Evolutionary conservation across 192 early-diverging fungal genomes (phyloP).

Genomic region (Kappamyces sp.): DNA sequence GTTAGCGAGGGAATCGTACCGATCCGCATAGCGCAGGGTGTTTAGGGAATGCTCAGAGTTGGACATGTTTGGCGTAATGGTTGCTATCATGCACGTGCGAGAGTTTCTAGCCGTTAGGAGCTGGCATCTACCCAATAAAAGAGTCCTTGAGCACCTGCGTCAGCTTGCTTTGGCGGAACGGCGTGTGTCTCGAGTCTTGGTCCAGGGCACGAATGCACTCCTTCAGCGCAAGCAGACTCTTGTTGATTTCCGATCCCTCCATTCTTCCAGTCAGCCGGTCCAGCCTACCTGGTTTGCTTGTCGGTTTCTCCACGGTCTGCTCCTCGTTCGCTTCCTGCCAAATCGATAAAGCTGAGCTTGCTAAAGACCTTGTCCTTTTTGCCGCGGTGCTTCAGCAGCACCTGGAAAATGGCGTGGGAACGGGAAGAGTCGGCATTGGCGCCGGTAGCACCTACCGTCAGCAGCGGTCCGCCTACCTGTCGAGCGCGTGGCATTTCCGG

Average conservation of each 20-base stretch:
- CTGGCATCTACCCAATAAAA: slow-evolving; percentile 67
- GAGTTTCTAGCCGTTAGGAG: slow-evolving; percentile 58
- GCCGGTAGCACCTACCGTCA: slow-evolving; percentile 67
- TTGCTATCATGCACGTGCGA: slow-evolving; percentile 98
- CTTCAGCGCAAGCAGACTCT: slow-evolving; percentile 93
- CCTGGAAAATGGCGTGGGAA: slow-evolving; percentile 95
- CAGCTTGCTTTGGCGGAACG: slow-evolving; percentile 95
- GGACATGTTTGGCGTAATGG: slow-evolving; percentile 88
- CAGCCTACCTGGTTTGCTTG: slow-evolving; percentile 73
- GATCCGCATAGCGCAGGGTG: slow-evolving; percentile 93
- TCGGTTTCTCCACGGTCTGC: slow-evolving; percentile 93
- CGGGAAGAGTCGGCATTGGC: slow-evolving; percentile 93
- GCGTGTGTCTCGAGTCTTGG: slow-evolving; percentile 90
- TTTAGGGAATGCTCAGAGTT: slow-evolving; percentile 97
- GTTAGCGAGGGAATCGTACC: slow-evolving; percentile 32
- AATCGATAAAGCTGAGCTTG: slow-evolving; percentile 96
- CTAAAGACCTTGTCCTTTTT: slow-evolving; percentile 58
- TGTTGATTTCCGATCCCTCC: slow-evolving; percentile 99
- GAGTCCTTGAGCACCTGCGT: slow-evolving; percentile 97
- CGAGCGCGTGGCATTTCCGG: slow-evolving; percentile 80
- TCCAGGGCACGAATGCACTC: slow-evolving; percentile 97
- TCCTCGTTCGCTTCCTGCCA: slow-evolving; percentile 97
- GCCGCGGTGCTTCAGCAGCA: slow-evolving; percentile 70
- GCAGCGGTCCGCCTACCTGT: slow-evolving; percentile 54
- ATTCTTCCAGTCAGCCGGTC: slow-evolving; percentile 46